Evolutionary conservation across 495 filamentous ascomycete genomes (phyloP).

Genomic region (Aspergillus cristatus): DNA sequence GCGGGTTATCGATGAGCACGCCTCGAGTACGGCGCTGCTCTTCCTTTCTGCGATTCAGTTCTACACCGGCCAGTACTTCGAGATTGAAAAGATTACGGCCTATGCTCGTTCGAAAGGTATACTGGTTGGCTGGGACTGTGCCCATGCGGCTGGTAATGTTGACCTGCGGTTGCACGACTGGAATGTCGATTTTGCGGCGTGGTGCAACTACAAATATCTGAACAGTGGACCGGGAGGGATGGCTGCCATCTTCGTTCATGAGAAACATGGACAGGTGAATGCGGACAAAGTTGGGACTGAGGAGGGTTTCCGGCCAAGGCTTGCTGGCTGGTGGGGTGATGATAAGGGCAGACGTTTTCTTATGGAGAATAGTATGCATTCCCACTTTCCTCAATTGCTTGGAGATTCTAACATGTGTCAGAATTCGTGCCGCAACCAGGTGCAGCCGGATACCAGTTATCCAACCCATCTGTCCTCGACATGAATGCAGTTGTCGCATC

Average conservation of each 20-base stretch:
- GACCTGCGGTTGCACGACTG: conserved; percentile 76
- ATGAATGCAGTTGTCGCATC: conserved; percentile 61
- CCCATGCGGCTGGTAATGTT: conserved; percentile 91
- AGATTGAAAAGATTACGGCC: conserved; percentile 75
- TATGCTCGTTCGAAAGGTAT: conserved; percentile 70
- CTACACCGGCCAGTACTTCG: conserved; percentile 87
- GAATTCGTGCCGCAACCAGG: conserved; percentile 63
- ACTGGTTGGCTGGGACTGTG: conserved; percentile 87
- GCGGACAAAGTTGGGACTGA: conserved; percentile 23
- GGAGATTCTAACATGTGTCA: conserved; percentile 7
- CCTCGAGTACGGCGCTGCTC: conserved; percentile 64
- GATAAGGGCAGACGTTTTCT: conserved; percentile 66
- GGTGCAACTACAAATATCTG: conserved; percentile 97
- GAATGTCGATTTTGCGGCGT: conserved; percentile 93
- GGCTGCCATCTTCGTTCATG: conserved; percentile 81
- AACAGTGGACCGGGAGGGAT: conserved; percentile 86
- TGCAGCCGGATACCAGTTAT: conserved; percentile 54
- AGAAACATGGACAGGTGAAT: conserved; percentile 52
- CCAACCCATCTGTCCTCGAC: conserved; percentile 54
- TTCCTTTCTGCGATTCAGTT: conserved; percentile 89
- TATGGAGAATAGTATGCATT: conserved; percentile 57
- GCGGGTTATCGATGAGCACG: conserved; percentile 66
- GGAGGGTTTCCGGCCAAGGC: conserved; percentile 41
- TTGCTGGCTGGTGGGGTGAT: conserved; percentile 88
- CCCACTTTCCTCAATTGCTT: not conserved